Conservation (phyloP, 768 basidiomycete genomes). For the Termitomyces sp. region DNA sequence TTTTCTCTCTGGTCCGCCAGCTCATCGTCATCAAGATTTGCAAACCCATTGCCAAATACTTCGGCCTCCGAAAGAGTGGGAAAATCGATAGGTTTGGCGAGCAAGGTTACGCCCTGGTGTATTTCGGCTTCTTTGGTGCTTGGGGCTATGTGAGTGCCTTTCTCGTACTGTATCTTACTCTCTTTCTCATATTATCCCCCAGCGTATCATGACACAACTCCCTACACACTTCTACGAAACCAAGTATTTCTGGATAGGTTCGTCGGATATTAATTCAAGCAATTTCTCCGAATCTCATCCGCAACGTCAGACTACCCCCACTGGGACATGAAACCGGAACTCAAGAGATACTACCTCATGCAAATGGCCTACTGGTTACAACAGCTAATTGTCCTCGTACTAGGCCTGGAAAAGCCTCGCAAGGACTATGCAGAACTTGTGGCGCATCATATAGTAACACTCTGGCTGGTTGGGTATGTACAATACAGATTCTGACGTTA, state of each 20-base stretch:
- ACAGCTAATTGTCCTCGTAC: constrained; percentile 81
- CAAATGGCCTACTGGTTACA: constrained; percentile 95
- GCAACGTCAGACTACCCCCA: constrained; percentile 81
- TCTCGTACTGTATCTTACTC: neutral
- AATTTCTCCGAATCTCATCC: neutral
- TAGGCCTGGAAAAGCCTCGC: constrained; percentile 90
- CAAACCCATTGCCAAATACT: constrained; percentile 63
- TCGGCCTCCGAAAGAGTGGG: constrained; percentile 61
- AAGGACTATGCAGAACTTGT: constrained; percentile 89
- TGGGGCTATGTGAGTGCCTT: constrained; percentile 73
- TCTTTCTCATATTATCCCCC: constrained; percentile 2
- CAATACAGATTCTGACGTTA: neutral
- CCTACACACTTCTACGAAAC: constrained; percentile 89
- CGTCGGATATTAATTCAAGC: constrained; percentile 14
- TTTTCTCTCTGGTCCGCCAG: constrained; percentile 90
- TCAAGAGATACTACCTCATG: constrained; percentile 93
- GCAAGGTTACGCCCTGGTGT: constrained; percentile 84
- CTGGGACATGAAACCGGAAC: constrained; percentile 79
- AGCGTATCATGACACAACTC: constrained; percentile 82
- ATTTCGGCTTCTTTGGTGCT: constrained; percentile 67
- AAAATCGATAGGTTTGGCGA: constrained; percentile 89
- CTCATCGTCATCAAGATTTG: constrained; percentile 62
- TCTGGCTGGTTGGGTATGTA: constrained; percentile 88
- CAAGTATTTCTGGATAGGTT: constrained; percentile 82
- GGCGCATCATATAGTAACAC: constrained; percentile 87